phyloP scores from a whole-genome alignment of 1,284 basidiomycete genomes.

The Ustilago sp. region DNA sequence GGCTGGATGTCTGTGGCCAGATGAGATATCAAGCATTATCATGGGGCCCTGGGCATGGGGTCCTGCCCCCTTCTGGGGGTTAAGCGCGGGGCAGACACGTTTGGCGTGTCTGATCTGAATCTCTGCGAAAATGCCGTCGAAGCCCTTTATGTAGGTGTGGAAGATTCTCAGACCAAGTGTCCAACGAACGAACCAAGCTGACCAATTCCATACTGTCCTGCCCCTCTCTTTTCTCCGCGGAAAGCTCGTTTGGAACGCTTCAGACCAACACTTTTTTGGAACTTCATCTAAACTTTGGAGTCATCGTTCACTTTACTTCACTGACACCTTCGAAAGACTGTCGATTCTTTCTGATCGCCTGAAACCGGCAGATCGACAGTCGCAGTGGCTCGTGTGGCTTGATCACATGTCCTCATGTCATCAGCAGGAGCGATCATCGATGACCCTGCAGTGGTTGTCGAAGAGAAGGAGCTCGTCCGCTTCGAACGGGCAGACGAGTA shows the following conservation, averaged over 20 bases:
- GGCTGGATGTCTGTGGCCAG: no score
- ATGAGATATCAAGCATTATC: no score
- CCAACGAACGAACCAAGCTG: constrained; percentile 6
- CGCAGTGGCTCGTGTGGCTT: background rate
- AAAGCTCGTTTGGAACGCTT: background rate
- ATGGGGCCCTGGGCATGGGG: no score
- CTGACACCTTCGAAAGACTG: background rate
- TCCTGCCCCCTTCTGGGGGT: background rate
- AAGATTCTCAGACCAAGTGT: constrained; percentile 2
- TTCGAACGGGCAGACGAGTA: constrained; percentile 53
- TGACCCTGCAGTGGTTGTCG: constrained; percentile 20
- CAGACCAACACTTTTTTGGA: constrained; percentile 24
- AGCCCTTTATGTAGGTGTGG: background rate
- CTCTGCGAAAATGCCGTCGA: background rate
- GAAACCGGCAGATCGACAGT: background rate
- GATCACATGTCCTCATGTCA: constrained; percentile 13
- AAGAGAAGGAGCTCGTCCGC: constrained; percentile 54
- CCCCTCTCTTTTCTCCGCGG: constrained; percentile 31
- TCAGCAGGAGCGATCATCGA: constrained; percentile 11
- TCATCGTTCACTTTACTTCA: background rate
- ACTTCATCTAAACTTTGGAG: background rate
- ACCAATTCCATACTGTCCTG: constrained; percentile 5
- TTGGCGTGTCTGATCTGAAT: no score
- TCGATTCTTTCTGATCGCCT: background rate
- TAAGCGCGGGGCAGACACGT: no score